Percentiles rank a stretch among this genome's conserved stretches.
Evolutionary conservation across 495 filamentous ascomycete species (phyloP).

Genomic region (Lepraria neglecta): DNA sequence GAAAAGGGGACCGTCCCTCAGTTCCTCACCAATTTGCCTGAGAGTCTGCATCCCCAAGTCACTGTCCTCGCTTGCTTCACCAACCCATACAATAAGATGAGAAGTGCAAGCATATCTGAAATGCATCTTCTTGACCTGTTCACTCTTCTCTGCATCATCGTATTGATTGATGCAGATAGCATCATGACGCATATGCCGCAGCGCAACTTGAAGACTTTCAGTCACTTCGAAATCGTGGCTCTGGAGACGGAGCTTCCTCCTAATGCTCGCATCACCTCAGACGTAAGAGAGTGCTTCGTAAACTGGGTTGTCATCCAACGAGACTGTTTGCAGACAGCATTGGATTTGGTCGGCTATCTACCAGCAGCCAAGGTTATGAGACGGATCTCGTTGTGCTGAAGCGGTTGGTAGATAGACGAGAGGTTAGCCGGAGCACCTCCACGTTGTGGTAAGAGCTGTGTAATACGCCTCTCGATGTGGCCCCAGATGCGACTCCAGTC

Average conservation of each 20-base stretch:
- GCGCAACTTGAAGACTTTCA: background rate
- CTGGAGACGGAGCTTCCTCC: background rate
- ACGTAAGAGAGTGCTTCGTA: background rate
- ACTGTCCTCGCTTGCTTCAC: background rate
- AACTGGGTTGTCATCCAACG: background rate
- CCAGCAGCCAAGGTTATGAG: too few species aligned
- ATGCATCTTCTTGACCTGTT: constrained; percentile 3
- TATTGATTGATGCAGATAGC: constrained; percentile 10
- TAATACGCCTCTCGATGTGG: too few species aligned
- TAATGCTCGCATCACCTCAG: background rate
- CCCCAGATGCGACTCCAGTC: too few species aligned
- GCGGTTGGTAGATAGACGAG: too few species aligned
- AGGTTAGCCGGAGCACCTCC: too few species aligned
- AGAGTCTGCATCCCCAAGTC: background rate
- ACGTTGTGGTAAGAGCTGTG: too few species aligned
- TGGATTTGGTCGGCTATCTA: too few species aligned
- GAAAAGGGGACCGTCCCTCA: background rate
- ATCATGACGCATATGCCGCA: background rate
- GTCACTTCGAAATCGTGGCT: background rate
- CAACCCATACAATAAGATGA: background rate
- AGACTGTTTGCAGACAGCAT: too few species aligned
- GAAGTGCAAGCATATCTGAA: background rate
- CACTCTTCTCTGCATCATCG: constrained; percentile 1
- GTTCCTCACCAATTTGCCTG: background rate
- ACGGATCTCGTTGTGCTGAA: too few species aligned